These are phyloP conservation scores for Ascochyta lentis DNA, from an alignment of 2,329 filamentous ascomycete species.

Conservation along the genomic window DNA sequence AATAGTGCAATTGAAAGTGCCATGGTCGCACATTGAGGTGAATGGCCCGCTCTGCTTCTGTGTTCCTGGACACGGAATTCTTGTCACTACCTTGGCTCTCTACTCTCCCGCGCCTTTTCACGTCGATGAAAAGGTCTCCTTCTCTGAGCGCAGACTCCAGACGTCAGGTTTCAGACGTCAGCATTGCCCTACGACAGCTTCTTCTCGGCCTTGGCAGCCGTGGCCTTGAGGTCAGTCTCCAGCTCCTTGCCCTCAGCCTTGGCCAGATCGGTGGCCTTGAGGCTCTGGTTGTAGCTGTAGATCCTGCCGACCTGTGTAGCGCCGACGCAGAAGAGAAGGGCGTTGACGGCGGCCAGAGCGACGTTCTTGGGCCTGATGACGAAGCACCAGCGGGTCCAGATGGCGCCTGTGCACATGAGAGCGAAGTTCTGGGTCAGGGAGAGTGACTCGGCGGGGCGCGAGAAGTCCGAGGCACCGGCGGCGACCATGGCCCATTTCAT, in stretches of 20 bases:
- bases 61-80: background rate
- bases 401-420: constrained; percentile 86
- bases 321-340: constrained; percentile 92
- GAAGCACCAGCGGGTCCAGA: constrained; percentile 99
- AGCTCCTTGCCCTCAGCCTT: constrained; percentile 46
- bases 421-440: constrained; percentile 92
- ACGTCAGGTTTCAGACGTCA: too few species aligned
- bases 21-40: constrained; percentile 9
- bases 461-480: constrained; percentile 89
- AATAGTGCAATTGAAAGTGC: constrained; percentile 5
- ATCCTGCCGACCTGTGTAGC: constrained; percentile 83
- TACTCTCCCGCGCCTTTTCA: background rate
- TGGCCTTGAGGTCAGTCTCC: constrained; percentile 40
- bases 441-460: constrained; percentile 88
- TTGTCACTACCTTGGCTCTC: background rate
- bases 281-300: constrained; percentile 65
- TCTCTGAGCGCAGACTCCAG: background rate
- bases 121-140: background rate
- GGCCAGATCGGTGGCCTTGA: constrained; percentile 59
- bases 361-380: constrained; percentile 94
- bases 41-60: constrained; percentile 8
- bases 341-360: constrained; percentile 94
- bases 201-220: constrained; percentile 39
- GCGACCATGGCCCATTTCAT: constrained; percentile 96
- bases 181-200: constrained; percentile 11